phyloP scores from a whole-genome alignment of 2,329 filamentous ascomycete genomes.

The Colletotrichum agaves region DNA sequence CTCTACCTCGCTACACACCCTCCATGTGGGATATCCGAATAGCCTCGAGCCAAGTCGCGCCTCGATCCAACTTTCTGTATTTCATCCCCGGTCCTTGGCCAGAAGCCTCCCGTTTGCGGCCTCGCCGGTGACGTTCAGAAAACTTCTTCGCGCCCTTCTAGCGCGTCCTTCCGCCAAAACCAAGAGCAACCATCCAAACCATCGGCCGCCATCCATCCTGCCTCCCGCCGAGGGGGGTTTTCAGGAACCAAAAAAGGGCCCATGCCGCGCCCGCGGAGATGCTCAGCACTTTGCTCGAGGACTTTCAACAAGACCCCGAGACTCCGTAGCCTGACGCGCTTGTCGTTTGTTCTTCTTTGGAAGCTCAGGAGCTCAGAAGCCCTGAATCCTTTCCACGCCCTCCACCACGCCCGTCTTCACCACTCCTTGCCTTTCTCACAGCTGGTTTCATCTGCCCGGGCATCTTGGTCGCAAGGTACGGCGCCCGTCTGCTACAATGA shows the following conservation, averaged over 20 bases:
- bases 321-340: slow-evolving; percentile 1
- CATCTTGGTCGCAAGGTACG: background rate
- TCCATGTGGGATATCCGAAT: slow-evolving; percentile 29
- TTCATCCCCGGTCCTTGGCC: background rate
- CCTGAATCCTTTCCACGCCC: background rate
- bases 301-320: slow-evolving; percentile 22
- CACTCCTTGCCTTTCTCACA: slow-evolving; percentile 2
- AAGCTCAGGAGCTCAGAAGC: background rate
- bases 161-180: slow-evolving; percentile 16
- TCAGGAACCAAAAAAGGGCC: slow-evolving; percentile 11
- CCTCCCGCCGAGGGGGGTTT: background rate
- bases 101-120: slow-evolving; percentile 35
- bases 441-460: slow-evolving; percentile 11
- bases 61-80: background rate
- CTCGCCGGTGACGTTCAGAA: slow-evolving; percentile 33
- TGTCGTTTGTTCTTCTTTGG: background rate
- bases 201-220: background rate
- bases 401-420: background rate
- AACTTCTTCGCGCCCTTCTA: slow-evolving; percentile 35
- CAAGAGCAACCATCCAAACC: slow-evolving; percentile 9
- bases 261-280: slow-evolving; percentile 15
- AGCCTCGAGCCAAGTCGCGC: slow-evolving; percentile 11
- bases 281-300: background rate
- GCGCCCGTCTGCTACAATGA: background rate
- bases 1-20: slow-evolving; percentile 18